Evolutionary conservation across 371 early-diverging fungal species (phyloP).

Genomic region (Mucor saturninus): DNA sequence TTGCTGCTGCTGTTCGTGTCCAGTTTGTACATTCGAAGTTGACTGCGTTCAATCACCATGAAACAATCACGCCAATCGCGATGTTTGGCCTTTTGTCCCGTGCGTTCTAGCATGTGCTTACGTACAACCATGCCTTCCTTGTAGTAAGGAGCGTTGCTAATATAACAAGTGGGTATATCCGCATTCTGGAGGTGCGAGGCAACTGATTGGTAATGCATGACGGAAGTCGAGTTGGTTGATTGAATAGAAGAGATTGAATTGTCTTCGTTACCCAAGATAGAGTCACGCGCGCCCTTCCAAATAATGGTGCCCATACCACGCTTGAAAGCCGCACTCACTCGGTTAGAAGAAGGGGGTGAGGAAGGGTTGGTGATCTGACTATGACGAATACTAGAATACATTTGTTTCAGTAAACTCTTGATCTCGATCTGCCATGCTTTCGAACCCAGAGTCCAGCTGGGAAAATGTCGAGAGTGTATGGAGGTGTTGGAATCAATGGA

Average conservation of each 20-base stretch:
- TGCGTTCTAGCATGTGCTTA: conserved; percentile 78
- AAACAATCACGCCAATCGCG: conserved; percentile 84
- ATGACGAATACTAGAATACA: conserved; percentile 69
- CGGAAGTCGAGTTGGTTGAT: conserved; percentile 6
- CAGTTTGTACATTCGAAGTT: conserved; percentile 78
- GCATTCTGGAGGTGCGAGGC: conserved; percentile 27
- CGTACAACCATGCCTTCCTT: conserved; percentile 80
- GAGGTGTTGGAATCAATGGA: conserved; percentile 11
- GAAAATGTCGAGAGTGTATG: neutral
- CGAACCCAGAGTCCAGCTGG: conserved; percentile 10
- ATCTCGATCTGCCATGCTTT: conserved; percentile 34
- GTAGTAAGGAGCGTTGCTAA: conserved; percentile 42
- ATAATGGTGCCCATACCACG: conserved; percentile 47
- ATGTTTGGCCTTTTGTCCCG: conserved; percentile 76
- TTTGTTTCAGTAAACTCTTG: conserved; percentile 32
- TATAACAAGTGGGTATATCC: conserved; percentile 25
- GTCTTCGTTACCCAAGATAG: conserved; percentile 27
- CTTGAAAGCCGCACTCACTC: conserved; percentile 39
- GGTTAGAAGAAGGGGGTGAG: conserved; percentile 5
- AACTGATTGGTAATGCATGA: conserved; percentile 34
- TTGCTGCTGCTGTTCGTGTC: conserved; percentile 36
- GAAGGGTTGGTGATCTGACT: conserved; percentile 69
- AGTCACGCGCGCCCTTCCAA: conserved; percentile 27
- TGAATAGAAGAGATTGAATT: conserved; percentile 17
- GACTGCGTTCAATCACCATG: conserved; percentile 73